Evolutionary conservation across 768 basidiomycete species (phyloP).

Genomic region (Macrolepiota dolichaula): DNA sequence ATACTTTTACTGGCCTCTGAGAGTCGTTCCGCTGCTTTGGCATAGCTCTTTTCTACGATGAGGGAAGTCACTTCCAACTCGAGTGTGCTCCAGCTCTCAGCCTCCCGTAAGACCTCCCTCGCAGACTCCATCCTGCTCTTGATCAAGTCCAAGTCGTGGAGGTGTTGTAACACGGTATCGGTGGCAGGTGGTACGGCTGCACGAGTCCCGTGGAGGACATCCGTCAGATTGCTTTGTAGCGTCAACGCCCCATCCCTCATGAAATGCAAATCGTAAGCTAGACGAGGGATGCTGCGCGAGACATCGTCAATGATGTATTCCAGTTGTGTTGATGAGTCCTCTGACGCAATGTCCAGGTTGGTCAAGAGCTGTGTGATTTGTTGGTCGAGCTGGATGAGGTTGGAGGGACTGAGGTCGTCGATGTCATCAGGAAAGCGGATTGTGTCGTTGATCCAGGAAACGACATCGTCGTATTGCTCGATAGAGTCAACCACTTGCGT

Average conservation of each 20-base stretch:
- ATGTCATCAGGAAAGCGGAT: conserved; percentile 35
- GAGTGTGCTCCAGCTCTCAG: conserved; percentile 94
- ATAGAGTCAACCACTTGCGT: conserved; percentile 50
- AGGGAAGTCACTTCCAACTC: conserved; percentile 89
- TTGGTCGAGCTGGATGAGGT: conserved; percentile 63
- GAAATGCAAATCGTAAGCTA: conserved; percentile 95
- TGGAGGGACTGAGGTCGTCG: conserved; percentile 24
- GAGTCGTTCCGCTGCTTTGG: conserved; percentile 88
- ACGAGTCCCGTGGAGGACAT: conserved; percentile 54
- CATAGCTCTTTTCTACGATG: conserved; percentile 74
- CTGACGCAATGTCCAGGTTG: conserved; percentile 79
- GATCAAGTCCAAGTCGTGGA: conserved; percentile 80
- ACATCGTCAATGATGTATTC: conserved; percentile 93
- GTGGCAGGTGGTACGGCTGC: conserved; percentile 56
- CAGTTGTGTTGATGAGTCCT: conserved; percentile 83
- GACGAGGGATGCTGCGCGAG: conserved; percentile 83
- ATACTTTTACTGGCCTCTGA: conserved; percentile 88
- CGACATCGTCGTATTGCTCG: conserved; percentile 56
- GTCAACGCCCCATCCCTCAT: conserved; percentile 89
- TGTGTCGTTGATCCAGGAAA: conserved; percentile 72
- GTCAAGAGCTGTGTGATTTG: conserved; percentile 73
- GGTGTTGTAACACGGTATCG: conserved; percentile 62
- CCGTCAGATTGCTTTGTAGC: conserved; percentile 62
- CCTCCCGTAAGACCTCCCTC: conserved; percentile 87
- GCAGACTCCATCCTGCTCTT: conserved; percentile 87